Evolutionary conservation across 352 stramenopile species (phyloP), one percentile per base, ranked within the genome.

Genomic region (Phytophthora quininea): DNA sequence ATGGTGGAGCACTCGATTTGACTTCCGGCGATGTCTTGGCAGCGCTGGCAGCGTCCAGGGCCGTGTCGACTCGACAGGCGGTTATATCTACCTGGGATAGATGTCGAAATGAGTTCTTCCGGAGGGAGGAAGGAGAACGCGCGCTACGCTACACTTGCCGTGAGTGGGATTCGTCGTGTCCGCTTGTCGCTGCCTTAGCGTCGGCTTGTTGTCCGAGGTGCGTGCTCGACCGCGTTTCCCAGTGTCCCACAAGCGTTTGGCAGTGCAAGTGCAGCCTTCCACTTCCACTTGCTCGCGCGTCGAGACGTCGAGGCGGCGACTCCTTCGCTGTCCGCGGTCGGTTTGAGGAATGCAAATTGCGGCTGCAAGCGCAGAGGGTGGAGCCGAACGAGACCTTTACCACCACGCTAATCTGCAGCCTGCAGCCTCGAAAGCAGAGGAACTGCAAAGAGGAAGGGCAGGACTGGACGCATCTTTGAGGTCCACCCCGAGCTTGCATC

Each of bases 391-490:
- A 37, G 62, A 58, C 53, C 56, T 73, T 47, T 61, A 37, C 40
- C 4, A 29, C 45, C 35, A 58, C 42, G 27, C 54, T 58, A 43
- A 71, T 67, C 35, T 51, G 64, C 52, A 46, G 55, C 67, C 55
- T 59, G 60, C 46, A 74, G 55, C 24, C 19, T 10, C 27, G 2
- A 37, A 38, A 53, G 47, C 47, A 19, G 47, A 33, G 60, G 64
- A 77, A 77, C 55, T 77, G 59, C 58, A 76, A 76, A 76, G 68
- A 69, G 55, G 58, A 60, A 69, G 67, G 49, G 73, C 58, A 47
- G 40, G 64, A 38, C 69, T 9, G 47, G 51, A 56, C 53, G 46
- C 56, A 53, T 42, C 47, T 29, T 71, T 58, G 60, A 74, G 64
- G 64, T 74, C 69, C 69, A 42, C 58, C 58, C 69, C 49, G 43